These are phyloP conservation scores for Triticum timopheevii DNA, from an alignment of 176 grass and related monocot genomes.

Conservation along the genomic window DNA sequence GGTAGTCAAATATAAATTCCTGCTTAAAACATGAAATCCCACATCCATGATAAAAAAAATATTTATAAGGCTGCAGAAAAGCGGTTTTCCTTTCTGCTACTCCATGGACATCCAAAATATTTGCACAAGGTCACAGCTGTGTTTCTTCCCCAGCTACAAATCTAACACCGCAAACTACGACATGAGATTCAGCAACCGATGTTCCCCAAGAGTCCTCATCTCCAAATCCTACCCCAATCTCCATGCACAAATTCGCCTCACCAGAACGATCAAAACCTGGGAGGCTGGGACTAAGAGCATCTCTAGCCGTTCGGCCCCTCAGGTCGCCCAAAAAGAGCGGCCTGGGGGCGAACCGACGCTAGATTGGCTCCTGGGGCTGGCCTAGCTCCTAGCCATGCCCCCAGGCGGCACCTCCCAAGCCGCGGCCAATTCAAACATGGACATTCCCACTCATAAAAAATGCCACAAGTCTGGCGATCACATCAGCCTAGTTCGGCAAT, in stretches of 20 bases:
- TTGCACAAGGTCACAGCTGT: neutral
- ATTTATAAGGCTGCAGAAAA: neutral
- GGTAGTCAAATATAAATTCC: conserved; percentile 10
- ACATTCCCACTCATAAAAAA: too few species aligned
- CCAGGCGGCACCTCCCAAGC: too few species aligned
- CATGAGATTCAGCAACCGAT: conserved; percentile 24
- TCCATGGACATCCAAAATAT: neutral
- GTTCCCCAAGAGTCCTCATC: neutral
- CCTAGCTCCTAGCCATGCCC: too few species aligned
- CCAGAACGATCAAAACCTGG: conserved; percentile 19
- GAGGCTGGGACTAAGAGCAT: neutral
- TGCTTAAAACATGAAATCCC: neutral
- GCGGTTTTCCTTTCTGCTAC: neutral
- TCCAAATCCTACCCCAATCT: conserved; percentile 48
- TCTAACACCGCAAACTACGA: neutral
- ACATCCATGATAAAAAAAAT: neutral
- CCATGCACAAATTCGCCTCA: neutral
- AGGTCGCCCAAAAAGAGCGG: too few species aligned
- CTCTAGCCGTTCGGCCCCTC: too few species aligned
- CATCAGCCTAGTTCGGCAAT: too few species aligned
- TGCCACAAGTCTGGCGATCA: too few species aligned
- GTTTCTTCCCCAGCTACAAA: neutral
- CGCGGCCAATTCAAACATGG: too few species aligned
- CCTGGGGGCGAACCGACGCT: too few species aligned
- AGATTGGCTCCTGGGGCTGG: too few species aligned